Evolutionary conservation across 2,329 filamentous ascomycete genomes (phyloP).

Genomic region (Lanzia echinophila): DNA sequence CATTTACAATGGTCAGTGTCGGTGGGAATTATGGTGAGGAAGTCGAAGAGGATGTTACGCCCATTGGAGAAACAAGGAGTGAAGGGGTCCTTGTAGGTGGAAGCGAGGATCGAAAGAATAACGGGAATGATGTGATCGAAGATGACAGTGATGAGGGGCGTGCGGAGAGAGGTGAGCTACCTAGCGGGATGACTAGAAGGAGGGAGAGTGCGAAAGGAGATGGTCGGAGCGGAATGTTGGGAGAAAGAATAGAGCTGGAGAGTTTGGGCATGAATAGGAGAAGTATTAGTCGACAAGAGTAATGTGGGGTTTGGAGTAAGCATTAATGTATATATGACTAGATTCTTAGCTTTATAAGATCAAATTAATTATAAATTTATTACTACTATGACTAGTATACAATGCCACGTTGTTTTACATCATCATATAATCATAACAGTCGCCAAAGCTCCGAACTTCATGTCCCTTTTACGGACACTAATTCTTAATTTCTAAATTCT

Average conservation of each 20-base stretch:
- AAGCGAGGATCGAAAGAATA: constrained; percentile 16
- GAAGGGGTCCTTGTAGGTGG: constrained; percentile 13
- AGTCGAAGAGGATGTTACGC: constrained; percentile 11
- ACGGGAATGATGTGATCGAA: constrained; percentile 13
- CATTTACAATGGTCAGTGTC: constrained; percentile 29
- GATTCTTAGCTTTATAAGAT: background rate
- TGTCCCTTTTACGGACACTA: background rate
- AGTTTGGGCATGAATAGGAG: constrained; percentile 19
- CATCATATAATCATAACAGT: no score
- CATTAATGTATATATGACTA: background rate
- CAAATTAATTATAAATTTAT: background rate
- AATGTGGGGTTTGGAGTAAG: background rate
- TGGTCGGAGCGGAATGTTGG: constrained; percentile 15
- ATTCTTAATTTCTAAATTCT: constrained; percentile 23
- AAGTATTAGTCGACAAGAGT: constrained; percentile 24
- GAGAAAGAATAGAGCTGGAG: constrained; percentile 13
- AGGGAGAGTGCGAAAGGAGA: constrained; percentile 12
- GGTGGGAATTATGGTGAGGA: constrained; percentile 33
- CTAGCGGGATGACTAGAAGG: constrained; percentile 2
- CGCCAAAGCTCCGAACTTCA: background rate
- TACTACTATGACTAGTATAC: no score
- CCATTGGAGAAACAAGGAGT: constrained; percentile 7
- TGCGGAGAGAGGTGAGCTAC: constrained; percentile 23
- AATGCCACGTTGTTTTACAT: no score
- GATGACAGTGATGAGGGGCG: constrained; percentile 15